A percentile compares a stretch with the other conserved stretches of the same genome.
Conservation (phyloP, 1,139 yeast genomes). For the Geotrichum europaeum region DNA sequence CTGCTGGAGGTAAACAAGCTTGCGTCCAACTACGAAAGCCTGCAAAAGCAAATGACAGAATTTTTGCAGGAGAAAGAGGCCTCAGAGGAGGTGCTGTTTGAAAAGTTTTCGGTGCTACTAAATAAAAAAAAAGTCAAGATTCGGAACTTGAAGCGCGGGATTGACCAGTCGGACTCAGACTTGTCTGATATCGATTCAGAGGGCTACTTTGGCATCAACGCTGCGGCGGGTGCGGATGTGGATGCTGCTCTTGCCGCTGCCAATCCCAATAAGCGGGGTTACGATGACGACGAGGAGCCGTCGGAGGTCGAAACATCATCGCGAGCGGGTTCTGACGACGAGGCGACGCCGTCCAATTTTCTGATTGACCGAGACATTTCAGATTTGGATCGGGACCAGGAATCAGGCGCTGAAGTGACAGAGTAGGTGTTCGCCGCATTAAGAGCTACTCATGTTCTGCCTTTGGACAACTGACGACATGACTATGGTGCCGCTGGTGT, state of each 20-base stretch:
- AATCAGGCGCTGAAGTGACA: neutral
- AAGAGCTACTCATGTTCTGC: neutral
- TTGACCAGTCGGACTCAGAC: slow-evolving; percentile 23
- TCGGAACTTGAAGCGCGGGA: slow-evolving; percentile 14
- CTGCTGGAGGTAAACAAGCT: slow-evolving; percentile 3
- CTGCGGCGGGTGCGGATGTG: neutral
- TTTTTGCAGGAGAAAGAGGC: slow-evolving; percentile 20
- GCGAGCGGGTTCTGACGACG: neutral
- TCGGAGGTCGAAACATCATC: neutral
- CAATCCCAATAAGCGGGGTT: neutral
- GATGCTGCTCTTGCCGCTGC: neutral
- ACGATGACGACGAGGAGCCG: neutral
- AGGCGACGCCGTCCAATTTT: neutral
- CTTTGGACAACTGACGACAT: neutral
- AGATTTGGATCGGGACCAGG: neutral
- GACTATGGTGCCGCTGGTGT: neutral
- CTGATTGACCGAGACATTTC: neutral
- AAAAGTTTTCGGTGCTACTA: slow-evolving; percentile 26
- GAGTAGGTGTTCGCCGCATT: neutral
- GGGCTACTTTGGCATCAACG: slow-evolving; percentile 2
- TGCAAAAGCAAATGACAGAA: slow-evolving; percentile 16
- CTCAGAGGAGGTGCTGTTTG: slow-evolving; percentile 23
- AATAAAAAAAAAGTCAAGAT: slow-evolving; percentile 29
- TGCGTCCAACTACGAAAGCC: neutral
- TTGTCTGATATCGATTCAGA: slow-evolving; percentile 14